phyloP scores from a whole-genome alignment of 192 early-diverging fungal species.

The Podila epicladia region DNA sequence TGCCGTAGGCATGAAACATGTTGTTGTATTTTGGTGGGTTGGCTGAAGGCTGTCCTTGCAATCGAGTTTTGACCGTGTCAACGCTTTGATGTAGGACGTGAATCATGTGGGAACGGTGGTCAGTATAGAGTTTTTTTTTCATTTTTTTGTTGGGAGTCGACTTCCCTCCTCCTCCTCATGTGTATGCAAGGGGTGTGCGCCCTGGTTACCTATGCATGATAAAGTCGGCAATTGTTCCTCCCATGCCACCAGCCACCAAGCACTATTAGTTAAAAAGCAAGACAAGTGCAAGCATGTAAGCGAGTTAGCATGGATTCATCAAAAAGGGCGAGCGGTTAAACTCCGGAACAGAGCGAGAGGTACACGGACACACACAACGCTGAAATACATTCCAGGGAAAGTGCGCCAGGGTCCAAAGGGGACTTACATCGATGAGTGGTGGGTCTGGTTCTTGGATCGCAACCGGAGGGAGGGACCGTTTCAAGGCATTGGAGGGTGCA shows the following conservation, averaged over 20 bases:
- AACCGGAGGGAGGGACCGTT: background rate
- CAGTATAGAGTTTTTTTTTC: too few species aligned
- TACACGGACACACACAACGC: background rate
- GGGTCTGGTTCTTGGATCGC: background rate
- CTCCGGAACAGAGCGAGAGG: too few species aligned
- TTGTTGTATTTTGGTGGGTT: constrained; percentile 62
- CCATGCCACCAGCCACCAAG: constrained; percentile 55
- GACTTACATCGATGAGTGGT: constrained; percentile 1
- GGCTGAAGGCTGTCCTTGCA: constrained; percentile 62
- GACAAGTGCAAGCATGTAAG: background rate
- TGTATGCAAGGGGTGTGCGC: too few species aligned
- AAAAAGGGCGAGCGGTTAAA: too few species aligned
- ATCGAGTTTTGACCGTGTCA: constrained; percentile 67
- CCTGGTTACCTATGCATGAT: constrained; percentile 58
- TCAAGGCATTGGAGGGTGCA: background rate
- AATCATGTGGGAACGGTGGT: too few species aligned
- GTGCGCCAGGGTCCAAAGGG: background rate
- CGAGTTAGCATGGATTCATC: background rate
- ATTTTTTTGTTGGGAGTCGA: too few species aligned
- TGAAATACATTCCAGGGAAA: background rate
- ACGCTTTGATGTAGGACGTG: constrained; percentile 18
- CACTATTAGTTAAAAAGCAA: constrained; percentile 19
- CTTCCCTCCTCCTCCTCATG: too few species aligned
- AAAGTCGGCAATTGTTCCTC: constrained; percentile 59
- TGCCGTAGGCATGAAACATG: constrained; percentile 66